These are phyloP conservation scores for Mycena maculata DNA, from an alignment of 768 basidiomycete species.

Conservation along the genomic window DNA sequence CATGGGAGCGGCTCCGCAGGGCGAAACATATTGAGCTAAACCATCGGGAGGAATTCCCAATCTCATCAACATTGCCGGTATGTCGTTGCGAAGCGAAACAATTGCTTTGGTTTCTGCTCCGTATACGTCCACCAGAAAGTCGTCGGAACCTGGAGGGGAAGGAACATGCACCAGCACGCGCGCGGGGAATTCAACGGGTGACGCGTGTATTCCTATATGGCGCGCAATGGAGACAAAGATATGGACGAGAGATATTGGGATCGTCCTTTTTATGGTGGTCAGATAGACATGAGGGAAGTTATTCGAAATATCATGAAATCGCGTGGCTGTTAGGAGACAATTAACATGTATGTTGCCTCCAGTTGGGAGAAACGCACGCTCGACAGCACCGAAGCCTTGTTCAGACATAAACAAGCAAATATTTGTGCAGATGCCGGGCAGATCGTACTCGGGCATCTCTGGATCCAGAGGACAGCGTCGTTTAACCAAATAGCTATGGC, in stretches of 20 bases:
- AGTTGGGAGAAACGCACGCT: slow-evolving; percentile 46
- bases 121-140: slow-evolving; percentile 62
- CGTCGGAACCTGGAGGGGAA: slow-evolving; percentile 47
- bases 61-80: slow-evolving; percentile 45
- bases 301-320: slow-evolving; percentile 59
- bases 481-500: slow-evolving; percentile 51
- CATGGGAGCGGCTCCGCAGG: slow-evolving; percentile 49
- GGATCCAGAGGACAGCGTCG: slow-evolving; percentile 44
- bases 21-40: slow-evolving; percentile 39
- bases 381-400: slow-evolving; percentile 59
- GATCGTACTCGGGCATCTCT: slow-evolving; percentile 45
- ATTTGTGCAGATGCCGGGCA: slow-evolving; percentile 49
- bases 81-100: slow-evolving; percentile 49
- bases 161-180: slow-evolving; percentile 65
- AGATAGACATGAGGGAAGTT: slow-evolving; percentile 73
- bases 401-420: slow-evolving; percentile 64
- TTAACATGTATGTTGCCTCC: background rate
- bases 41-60: slow-evolving; percentile 39
- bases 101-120: slow-evolving; percentile 50
- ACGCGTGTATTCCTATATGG: slow-evolving; percentile 62
- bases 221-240: slow-evolving; percentile 66
- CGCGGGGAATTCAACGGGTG: slow-evolving; percentile 67
- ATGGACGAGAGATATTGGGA: slow-evolving; percentile 72
- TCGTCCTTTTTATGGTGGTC: slow-evolving; percentile 57
- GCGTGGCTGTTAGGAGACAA: slow-evolving; percentile 40